These are phyloP conservation scores for Epichloe uncinata DNA, from an alignment of 2,329 filamentous ascomycete species.

Conservation along the genomic window DNA sequence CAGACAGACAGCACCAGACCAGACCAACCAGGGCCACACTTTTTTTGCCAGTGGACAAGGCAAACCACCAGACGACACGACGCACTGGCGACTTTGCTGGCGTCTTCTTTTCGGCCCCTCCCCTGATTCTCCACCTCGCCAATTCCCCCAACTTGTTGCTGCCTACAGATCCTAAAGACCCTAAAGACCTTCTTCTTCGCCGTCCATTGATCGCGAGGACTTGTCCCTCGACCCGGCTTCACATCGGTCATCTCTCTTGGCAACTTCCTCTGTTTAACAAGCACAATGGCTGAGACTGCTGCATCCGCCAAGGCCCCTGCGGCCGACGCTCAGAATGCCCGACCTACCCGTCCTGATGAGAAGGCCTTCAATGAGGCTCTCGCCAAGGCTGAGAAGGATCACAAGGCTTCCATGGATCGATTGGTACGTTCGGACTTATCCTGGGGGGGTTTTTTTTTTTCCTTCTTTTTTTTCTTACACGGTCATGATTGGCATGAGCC, in stretches of 20 bases:
- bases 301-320: slow-evolving; percentile 30
- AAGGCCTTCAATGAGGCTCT: slow-evolving; percentile 68
- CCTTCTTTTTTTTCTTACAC: not conserved
- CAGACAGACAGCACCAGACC: no score
- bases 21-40: not conserved
- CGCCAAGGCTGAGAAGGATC: slow-evolving; percentile 74
- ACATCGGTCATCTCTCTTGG: slow-evolving; percentile 8
- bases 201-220: slow-evolving; percentile 4
- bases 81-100: not conserved
- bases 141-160: not conserved
- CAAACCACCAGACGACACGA: not conserved
- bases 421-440: slow-evolving; percentile 21
- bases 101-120: not conserved
- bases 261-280: slow-evolving; percentile 8
- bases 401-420: slow-evolving; percentile 58
- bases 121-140: not conserved
- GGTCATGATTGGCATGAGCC: not conserved
- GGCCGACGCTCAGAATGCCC: slow-evolving; percentile 32
- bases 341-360: slow-evolving; percentile 80
- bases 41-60: not conserved
- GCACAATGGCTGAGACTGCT: slow-evolving; percentile 32
- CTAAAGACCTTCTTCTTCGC: not conserved
- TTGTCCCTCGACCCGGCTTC: slow-evolving; percentile 6
- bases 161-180: not conserved
- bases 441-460: no score